Conservation (phyloP, 164 flowering plant species). For the Vitis rupestris region DNA sequence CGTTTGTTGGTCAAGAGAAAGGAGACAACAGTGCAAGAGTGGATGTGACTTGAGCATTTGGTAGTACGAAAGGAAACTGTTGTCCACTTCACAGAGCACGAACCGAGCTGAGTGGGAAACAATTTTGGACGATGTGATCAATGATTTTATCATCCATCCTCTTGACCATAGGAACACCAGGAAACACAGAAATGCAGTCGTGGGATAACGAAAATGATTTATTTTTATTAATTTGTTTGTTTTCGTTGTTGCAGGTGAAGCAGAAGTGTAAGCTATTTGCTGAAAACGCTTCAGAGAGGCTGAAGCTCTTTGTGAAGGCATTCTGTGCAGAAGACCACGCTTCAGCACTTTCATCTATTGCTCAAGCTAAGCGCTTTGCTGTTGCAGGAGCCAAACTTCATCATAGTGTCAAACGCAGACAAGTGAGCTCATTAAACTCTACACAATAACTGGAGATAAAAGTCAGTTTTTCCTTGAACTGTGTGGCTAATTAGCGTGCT, state of each 20-base stretch:
- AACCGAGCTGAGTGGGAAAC: too few species aligned
- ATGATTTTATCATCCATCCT: background rate
- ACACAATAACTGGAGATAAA: too few species aligned
- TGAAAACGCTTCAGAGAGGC: slow-evolving; percentile 54
- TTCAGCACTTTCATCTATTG: slow-evolving; percentile 39
- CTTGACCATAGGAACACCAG: too few species aligned
- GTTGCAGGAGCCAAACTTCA: slow-evolving; percentile 42
- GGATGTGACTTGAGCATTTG: too few species aligned
- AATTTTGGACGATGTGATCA: too few species aligned
- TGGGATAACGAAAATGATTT: background rate
- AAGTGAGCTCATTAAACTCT: slow-evolving; percentile 39
- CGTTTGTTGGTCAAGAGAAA: too few species aligned
- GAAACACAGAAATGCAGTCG: too few species aligned
- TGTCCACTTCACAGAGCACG: too few species aligned
- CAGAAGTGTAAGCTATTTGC: slow-evolving; percentile 34
- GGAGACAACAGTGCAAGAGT: too few species aligned
- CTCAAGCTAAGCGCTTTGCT: slow-evolving; percentile 51
- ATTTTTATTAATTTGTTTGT: slow-evolving; percentile 1
- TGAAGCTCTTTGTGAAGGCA: slow-evolving; percentile 55
- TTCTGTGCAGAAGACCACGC: slow-evolving; percentile 55
- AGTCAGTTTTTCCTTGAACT: too few species aligned
- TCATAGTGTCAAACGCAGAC: slow-evolving; percentile 46
- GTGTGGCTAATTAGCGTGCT: too few species aligned
- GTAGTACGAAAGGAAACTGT: too few species aligned
- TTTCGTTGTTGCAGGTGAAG: slow-evolving; percentile 44